phyloP scores from a whole-genome alignment of 352 stramenopile genomes.

The Phytophthora idaei region DNA sequence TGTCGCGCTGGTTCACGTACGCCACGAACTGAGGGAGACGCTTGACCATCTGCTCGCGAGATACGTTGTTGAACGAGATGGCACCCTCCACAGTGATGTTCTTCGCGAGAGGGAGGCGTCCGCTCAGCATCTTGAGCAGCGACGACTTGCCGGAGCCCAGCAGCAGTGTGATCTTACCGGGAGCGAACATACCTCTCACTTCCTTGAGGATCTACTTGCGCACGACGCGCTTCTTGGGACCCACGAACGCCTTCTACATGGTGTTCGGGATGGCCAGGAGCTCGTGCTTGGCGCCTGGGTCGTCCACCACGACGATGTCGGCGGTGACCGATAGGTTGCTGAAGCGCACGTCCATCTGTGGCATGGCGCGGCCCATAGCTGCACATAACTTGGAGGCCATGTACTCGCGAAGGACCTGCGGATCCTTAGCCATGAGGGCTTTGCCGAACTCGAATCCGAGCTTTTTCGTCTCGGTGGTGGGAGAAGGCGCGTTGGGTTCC shows the following conservation, averaged over 20 bases:
- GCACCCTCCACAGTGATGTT: slow-evolving; percentile 43
- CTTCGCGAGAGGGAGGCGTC: slow-evolving; percentile 39
- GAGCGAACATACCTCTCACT: slow-evolving; percentile 37
- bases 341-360: slow-evolving; percentile 2
- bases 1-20: slow-evolving; percentile 24
- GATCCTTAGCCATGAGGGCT: slow-evolving; percentile 32
- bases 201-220: slow-evolving; percentile 46
- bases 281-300: slow-evolving; percentile 16
- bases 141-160: slow-evolving; percentile 45
- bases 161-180: slow-evolving; percentile 46
- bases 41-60: not conserved
- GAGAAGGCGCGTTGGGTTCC: too few species aligned
- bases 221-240: slow-evolving; percentile 32
- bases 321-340: not conserved
- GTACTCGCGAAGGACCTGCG: slow-evolving; percentile 32
- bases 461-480: not conserved
- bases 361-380: slow-evolving; percentile 28
- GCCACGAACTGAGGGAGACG: not conserved
- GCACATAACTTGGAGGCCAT: slow-evolving; percentile 31
- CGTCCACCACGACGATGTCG: slow-evolving; percentile 3
- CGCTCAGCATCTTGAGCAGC: slow-evolving; percentile 51
- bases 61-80: not conserved
- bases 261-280: slow-evolving; percentile 40
- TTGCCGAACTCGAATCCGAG: slow-evolving; percentile 17
- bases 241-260: slow-evolving; percentile 35